phyloP scores from a whole-genome alignment of 345 rosid genomes.

The Jatropha curcas region DNA sequence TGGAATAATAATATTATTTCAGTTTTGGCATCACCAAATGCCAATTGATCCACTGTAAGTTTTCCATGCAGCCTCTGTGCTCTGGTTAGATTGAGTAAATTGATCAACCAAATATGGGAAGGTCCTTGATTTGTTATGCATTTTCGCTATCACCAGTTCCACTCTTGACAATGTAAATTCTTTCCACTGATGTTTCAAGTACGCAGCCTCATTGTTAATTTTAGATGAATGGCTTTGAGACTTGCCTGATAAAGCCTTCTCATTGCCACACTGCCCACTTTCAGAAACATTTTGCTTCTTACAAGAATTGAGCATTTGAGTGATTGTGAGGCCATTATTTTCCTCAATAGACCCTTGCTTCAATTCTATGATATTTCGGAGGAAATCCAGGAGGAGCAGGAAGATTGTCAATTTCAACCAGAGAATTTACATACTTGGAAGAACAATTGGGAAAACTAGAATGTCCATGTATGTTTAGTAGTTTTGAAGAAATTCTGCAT shows the following conservation, averaged over 20 bases:
- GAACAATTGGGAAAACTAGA: neutral
- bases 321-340: neutral
- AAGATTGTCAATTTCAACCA: constrained; percentile 6
- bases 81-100: too few relatives aligned
- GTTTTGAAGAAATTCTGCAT: too few relatives aligned
- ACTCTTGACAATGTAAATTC: neutral
- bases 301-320: neutral
- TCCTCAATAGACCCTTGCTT: neutral
- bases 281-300: neutral
- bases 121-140: too few relatives aligned
- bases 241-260: neutral
- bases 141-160: neutral
- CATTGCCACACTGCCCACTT: neutral
- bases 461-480: too few relatives aligned
- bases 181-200: neutral
- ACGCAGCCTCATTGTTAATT: neutral
- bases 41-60: neutral
- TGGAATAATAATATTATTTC: too few relatives aligned
- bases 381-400: constrained; percentile 29
- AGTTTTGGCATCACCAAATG: neutral
- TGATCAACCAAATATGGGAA: too few relatives aligned
- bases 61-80: neutral
- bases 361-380: constrained; percentile 10
- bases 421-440: neutral
- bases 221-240: neutral